Base-by-base conservation (phyloP, 257 asterid species). In the Plantago elongata region DNA sequence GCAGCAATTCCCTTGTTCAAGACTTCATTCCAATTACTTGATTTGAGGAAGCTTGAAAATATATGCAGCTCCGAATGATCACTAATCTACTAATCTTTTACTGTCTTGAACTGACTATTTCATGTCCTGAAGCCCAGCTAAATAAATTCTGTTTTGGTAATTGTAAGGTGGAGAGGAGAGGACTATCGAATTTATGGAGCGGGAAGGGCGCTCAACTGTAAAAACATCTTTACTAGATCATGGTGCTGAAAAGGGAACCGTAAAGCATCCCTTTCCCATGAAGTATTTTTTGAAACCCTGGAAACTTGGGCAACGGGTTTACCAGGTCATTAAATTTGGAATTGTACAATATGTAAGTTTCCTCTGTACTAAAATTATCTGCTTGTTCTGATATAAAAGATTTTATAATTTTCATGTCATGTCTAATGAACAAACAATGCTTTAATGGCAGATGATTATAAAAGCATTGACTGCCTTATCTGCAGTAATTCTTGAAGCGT, bases 261-360 rank as follows among this genome's bases (percentile, higher is more conserved):
- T 93, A 63, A 87, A 79, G 65, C 99, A 93, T 75, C 95, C 85
- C 43, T 93, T 93, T 73, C 99, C 99, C 11, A 57, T 89, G 82
- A 93, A 85, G 43, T 79, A 66, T 69, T 11, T 89, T 67, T 65
- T 93, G 67, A 93, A 87, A 83, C 97, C 97, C 5, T 93, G 99
- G 99, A 83, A 77, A 72, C 85, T 93, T 72, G 87, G 87, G 72
- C 83, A 68, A 52, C 79, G 99, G 99, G 95, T 93, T 64, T 93
- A 80, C 80, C 96, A 86, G 85, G 84, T 89, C 75, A 80, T 93
- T 78, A 93, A 93, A 80, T 84, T 93, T 73, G 99, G 97, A 57
- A 87, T 93, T 46, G 97, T 93, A 62, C 99, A 93, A 65, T 93
- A 93, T 74, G 99, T 92, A 82, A 86, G 99, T 82, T 74, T 73